phyloP scores from a whole-genome alignment of 768 basidiomycete genomes.

The Neoboletus subvelutipes region DNA sequence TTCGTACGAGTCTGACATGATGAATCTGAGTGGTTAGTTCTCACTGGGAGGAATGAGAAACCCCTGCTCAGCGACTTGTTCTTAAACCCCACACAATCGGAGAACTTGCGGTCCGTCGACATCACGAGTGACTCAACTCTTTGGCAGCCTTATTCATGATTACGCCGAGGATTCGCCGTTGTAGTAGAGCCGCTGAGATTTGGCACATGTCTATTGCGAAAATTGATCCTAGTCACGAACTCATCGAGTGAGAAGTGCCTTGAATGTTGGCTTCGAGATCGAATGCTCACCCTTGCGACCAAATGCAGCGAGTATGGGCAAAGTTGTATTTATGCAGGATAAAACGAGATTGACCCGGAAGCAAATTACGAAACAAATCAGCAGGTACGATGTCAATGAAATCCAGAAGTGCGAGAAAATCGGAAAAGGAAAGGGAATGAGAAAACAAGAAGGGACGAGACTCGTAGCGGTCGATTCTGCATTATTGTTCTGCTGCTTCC shows the following conservation, averaged over 20 bases:
- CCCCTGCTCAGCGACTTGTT: not conserved
- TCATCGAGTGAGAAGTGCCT: not conserved
- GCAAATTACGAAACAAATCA: slow-evolving; percentile 22
- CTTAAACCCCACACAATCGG: slow-evolving; percentile 11
- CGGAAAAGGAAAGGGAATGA: not conserved
- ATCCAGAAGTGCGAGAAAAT: slow-evolving; percentile 4
- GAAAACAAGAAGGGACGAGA: not conserved
- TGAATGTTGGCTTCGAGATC: too few relatives aligned
- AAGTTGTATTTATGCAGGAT: not conserved
- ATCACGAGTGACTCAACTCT: not conserved
- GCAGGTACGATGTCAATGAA: slow-evolving; percentile 13
- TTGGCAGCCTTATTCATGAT: not conserved
- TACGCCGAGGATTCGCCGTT: slow-evolving; percentile 13
- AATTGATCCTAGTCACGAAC: not conserved
- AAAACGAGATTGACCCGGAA: slow-evolving; percentile 9
- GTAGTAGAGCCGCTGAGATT: not conserved
- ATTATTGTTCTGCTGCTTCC: slow-evolving; percentile 32
- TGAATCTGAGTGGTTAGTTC: not conserved
- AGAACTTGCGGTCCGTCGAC: not conserved
- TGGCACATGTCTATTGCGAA: not conserved
- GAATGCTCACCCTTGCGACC: not conserved
- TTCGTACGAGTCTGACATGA: slow-evolving; percentile 12
- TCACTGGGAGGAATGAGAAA: not conserved
- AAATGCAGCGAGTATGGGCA: not conserved
- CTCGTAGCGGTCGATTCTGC: not conserved